These are phyloP conservation scores for Podaxis sp. DNA, from an alignment of 768 basidiomycete species.

Conservation along the genomic window DNA sequence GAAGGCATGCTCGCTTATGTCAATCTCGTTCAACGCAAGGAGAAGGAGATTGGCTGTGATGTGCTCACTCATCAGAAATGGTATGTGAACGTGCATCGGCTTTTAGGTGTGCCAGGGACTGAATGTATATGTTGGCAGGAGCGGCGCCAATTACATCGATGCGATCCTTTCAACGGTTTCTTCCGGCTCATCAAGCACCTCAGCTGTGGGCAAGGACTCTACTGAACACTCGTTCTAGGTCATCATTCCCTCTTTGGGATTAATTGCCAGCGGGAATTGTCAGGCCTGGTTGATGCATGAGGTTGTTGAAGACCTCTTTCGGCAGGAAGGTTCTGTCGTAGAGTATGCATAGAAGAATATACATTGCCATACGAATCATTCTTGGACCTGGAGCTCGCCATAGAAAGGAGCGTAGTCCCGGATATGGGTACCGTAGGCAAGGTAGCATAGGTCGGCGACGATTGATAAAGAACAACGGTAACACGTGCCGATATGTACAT, in stretches of 20 bases:
- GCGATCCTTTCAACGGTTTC: constrained; percentile 80
- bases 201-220: constrained; percentile 80
- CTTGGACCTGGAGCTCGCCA: neutral
- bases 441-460: neutral
- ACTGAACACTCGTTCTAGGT: constrained; percentile 81
- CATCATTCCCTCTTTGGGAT: neutral
- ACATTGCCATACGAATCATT: neutral
- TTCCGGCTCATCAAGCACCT: constrained; percentile 87
- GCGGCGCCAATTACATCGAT: constrained; percentile 90
- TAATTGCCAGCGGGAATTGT: neutral
- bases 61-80: constrained; percentile 95
- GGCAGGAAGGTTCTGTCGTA: neutral
- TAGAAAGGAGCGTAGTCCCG: neutral
- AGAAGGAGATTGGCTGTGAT: constrained; percentile 86
- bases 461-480: neutral
- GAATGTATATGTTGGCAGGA: constrained; percentile 44
- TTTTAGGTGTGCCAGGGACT: neutral
- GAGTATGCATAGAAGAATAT: neutral
- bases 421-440: constrained; percentile 2
- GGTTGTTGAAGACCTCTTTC: neutral
- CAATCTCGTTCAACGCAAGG: constrained; percentile 82
- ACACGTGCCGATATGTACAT: constrained; percentile 8
- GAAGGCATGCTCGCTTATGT: constrained; percentile 96
- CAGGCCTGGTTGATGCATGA: neutral
- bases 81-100: constrained; percentile 36